A percentile compares a stretch with the other conserved stretches of the same genome.
phyloP scores from a whole-genome alignment of 164 flowering plant species.

The Stephania yunnanensis region DNA sequence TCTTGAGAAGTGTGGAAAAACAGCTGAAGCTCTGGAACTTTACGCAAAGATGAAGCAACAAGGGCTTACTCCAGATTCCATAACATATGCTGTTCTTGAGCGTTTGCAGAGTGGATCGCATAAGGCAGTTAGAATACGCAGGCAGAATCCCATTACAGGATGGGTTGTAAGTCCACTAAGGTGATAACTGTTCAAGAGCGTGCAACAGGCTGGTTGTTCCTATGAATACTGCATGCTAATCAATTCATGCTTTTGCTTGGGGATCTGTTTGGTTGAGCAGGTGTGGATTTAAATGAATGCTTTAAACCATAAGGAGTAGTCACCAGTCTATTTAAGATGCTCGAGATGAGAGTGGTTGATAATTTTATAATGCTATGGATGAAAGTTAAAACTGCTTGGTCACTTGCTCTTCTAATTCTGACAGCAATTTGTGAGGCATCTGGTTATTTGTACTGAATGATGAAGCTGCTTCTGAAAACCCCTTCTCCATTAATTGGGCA shows the following conservation, averaged over 20 bases:
- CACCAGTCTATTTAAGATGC: neutral
- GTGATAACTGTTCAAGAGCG: conserved; percentile 22
- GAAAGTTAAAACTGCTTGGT: neutral
- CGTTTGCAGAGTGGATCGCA: conserved; percentile 74
- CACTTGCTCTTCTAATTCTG: neutral
- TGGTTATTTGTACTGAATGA: neutral
- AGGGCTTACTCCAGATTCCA: conserved; percentile 83
- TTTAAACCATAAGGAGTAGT: neutral
- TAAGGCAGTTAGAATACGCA: conserved; percentile 46
- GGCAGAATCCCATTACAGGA: conserved; percentile 72
- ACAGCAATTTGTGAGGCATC: neutral
- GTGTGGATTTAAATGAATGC: neutral
- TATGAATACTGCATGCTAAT: neutral
- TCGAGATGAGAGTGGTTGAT: neutral
- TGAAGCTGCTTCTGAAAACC: neutral
- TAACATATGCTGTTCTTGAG: conserved; percentile 73
- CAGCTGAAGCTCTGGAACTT: conserved; percentile 78
- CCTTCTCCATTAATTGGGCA: neutral
- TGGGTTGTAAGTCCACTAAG: conserved; percentile 85
- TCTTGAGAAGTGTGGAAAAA: conserved; percentile 74
- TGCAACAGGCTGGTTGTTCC: neutral
- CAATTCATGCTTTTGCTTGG: neutral
- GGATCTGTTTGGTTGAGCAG: neutral
- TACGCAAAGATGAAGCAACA: conserved; percentile 82
- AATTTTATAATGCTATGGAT: neutral